Evolutionary conservation across 768 basidiomycete genomes (phyloP).

Genomic region (Leccinum obscurum): DNA sequence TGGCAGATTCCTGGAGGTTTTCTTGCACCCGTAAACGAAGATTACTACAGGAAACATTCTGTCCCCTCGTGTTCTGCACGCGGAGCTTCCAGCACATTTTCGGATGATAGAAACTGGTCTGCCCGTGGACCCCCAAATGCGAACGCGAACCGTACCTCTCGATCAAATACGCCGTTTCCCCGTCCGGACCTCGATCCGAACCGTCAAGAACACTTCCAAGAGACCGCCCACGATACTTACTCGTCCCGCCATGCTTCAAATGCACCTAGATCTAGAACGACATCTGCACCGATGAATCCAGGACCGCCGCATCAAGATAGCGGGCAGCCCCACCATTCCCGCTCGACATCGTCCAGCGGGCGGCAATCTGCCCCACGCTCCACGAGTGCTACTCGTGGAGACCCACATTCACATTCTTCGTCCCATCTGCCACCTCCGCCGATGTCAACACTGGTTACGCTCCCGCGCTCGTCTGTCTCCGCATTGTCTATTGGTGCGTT

Average conservation of each 20-base stretch:
- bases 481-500: conserved; percentile 68
- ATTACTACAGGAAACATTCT: conserved; percentile 36
- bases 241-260: conserved; percentile 20
- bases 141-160: conserved; percentile 19
- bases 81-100: conserved; percentile 14
- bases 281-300: conserved; percentile 23
- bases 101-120: conserved; percentile 19
- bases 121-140: conserved; percentile 13
- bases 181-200: conserved; percentile 64
- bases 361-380: conserved; percentile 10
- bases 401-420: conserved; percentile 34
- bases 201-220: conserved; percentile 24
- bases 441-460: conserved; percentile 66
- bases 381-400: conserved; percentile 8
- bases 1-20: conserved; percentile 60
- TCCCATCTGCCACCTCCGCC: conserved; percentile 42
- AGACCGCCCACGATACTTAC: conserved; percentile 7
- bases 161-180: conserved; percentile 44
- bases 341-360: conserved; percentile 24
- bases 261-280: conserved; percentile 19
- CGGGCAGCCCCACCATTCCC: conserved; percentile 7
- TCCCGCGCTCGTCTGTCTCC: conserved; percentile 56
- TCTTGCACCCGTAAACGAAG: conserved; percentile 59
- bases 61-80: conserved; percentile 21
- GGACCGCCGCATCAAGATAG: conserved; percentile 5